Conservation (phyloP, 495 filamentous ascomycete species). For the Darksidea phi region DNA sequence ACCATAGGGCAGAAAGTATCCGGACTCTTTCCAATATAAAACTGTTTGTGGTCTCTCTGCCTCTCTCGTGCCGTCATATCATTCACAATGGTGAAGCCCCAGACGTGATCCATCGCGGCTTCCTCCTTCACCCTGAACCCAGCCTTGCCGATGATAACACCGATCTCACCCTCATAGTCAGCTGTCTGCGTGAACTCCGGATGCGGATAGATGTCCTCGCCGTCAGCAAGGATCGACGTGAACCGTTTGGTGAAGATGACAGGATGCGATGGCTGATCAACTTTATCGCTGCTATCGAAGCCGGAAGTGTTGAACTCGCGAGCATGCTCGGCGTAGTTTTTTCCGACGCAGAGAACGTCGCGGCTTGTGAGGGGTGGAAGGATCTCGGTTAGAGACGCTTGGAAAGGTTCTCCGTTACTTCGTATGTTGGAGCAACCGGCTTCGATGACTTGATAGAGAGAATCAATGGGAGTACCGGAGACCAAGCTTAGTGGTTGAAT, state of each 20-base stretch:
- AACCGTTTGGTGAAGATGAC: slow-evolving; percentile 55
- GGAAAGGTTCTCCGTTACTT: slow-evolving; percentile 41
- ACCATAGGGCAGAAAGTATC: slow-evolving; percentile 60
- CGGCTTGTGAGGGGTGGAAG: slow-evolving; percentile 52
- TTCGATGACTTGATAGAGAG: slow-evolving; percentile 55
- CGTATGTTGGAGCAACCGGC: slow-evolving; percentile 41
- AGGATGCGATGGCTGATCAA: slow-evolving; percentile 46
- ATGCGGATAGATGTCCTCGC: slow-evolving; percentile 50
- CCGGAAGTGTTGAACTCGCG: slow-evolving; percentile 53
- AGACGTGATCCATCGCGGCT: slow-evolving; percentile 54
- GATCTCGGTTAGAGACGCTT: slow-evolving; percentile 44
- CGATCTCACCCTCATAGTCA: slow-evolving; percentile 61
- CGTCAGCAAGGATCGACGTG: slow-evolving; percentile 47
- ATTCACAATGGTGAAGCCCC: slow-evolving; percentile 59
- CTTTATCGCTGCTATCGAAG: slow-evolving; percentile 53
- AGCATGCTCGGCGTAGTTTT: slow-evolving; percentile 57
- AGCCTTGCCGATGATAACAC: slow-evolving; percentile 54
- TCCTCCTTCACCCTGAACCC: slow-evolving; percentile 49
- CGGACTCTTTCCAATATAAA: slow-evolving; percentile 56
- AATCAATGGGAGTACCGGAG: slow-evolving; percentile 50
- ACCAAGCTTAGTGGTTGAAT: slow-evolving; percentile 52
- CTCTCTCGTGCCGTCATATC: slow-evolving; percentile 57
- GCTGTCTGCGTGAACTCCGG: slow-evolving; percentile 51
- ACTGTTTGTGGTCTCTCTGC: slow-evolving; percentile 59
- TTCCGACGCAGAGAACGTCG: slow-evolving; percentile 56